Percentiles rank a stretch among this genome's conserved stretches.
Conservation (phyloP, 2,329 filamentous ascomycete genomes). For the Orbilia brochopaga region DNA sequence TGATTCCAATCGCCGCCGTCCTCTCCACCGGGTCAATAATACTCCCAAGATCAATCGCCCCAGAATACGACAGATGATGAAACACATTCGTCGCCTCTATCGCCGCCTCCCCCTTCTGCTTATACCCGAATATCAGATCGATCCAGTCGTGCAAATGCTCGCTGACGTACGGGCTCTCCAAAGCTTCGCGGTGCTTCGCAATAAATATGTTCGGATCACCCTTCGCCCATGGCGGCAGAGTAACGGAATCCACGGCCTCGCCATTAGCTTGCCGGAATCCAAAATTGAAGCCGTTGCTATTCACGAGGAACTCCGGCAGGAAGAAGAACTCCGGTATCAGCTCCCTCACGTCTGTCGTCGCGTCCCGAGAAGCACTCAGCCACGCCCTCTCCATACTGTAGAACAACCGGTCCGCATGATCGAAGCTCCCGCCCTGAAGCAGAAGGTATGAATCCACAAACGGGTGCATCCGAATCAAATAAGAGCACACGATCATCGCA, state of each 20-base stretch:
- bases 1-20: conserved; percentile 88
- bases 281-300: conserved; percentile 93
- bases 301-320: conserved; percentile 90
- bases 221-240: conserved; percentile 94
- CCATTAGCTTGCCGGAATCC: conserved; percentile 81
- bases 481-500: conserved; percentile 97
- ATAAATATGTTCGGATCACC: conserved; percentile 96
- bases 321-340: conserved; percentile 98
- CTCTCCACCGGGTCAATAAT: conserved; percentile 88
- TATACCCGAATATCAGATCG: conserved; percentile 89
- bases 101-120: conserved; percentile 90
- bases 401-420: conserved; percentile 93
- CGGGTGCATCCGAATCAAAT: conserved; percentile 90
- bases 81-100: conserved; percentile 93
- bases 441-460: conserved; percentile 96
- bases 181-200: conserved; percentile 88
- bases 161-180: conserved; percentile 92
- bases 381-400: conserved; percentile 90
- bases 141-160: conserved; percentile 93
- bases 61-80: conserved; percentile 92
- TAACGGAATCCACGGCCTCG: conserved; percentile 80
- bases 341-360: conserved; percentile 92
- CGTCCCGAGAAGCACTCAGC: conserved; percentile 85
- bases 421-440: conserved; percentile 92
- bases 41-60: conserved; percentile 87